phyloP scores from a whole-genome alignment of 2,329 filamentous ascomycete genomes.

The Colletotrichum magnum region DNA sequence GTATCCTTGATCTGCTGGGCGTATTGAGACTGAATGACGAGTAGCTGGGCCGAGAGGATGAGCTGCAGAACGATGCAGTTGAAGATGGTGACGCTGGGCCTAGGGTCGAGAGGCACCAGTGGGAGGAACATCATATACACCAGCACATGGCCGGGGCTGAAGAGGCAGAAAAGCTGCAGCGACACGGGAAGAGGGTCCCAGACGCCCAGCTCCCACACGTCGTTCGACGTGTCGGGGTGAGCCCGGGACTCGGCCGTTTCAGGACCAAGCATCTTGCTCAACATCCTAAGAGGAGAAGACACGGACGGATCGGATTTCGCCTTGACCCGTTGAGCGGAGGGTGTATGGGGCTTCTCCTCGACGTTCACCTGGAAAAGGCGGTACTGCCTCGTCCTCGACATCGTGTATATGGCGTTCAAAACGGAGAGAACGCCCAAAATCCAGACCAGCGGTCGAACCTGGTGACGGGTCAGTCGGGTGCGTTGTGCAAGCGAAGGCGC shows the following conservation, averaged over 20 bases:
- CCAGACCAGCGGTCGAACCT: constrained; percentile 82
- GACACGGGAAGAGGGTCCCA: constrained; percentile 94
- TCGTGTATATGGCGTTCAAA: constrained; percentile 85
- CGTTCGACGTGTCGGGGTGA: constrained; percentile 83
- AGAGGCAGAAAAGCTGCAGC: constrained; percentile 86
- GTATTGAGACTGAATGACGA: constrained; percentile 80
- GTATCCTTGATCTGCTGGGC: constrained; percentile 89
- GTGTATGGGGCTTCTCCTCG: constrained; percentile 81
- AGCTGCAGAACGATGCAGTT: constrained; percentile 83
- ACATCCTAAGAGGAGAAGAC: constrained; percentile 82
- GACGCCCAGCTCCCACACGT: constrained; percentile 94
- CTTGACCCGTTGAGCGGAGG: constrained; percentile 88
- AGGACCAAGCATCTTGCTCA: constrained; percentile 76
- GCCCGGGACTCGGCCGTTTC: constrained; percentile 85
- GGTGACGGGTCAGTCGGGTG: constrained; percentile 34
- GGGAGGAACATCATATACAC: constrained; percentile 93
- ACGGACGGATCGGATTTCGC: constrained; percentile 86
- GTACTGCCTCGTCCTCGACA: constrained; percentile 87
- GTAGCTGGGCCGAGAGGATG: constrained; percentile 83
- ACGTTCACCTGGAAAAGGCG: constrained; percentile 91
- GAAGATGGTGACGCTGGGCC: constrained; percentile 88
- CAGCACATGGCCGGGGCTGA: constrained; percentile 93
- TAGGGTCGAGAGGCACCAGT: constrained; percentile 79
- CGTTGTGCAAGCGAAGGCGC: constrained; percentile 20
- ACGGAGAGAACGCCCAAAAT: constrained; percentile 76